Conservation (phyloP, 805 yeast genomes). For the Brettanomyces custersianus region DNA sequence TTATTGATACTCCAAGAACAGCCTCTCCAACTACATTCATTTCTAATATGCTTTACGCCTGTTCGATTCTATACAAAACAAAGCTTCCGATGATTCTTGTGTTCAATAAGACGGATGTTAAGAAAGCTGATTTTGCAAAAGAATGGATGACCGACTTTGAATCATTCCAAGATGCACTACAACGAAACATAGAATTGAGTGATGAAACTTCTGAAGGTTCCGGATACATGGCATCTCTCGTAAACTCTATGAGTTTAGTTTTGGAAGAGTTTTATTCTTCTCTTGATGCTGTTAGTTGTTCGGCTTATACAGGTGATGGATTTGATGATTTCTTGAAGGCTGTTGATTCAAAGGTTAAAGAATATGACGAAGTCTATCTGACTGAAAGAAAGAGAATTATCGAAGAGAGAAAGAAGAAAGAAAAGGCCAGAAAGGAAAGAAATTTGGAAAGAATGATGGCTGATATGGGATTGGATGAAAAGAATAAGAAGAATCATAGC, state of each 20-base stretch:
- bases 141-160: constrained; percentile 99
- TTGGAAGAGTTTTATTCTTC: constrained; percentile 93
- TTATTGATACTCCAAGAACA: constrained; percentile 94
- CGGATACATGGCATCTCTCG: constrained; percentile 90
- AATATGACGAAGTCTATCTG: constrained; percentile 73
- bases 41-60: constrained; percentile 97
- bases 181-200: constrained; percentile 55
- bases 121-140: constrained; percentile 76
- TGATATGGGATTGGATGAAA: constrained; percentile 64
- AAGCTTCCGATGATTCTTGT: constrained; percentile 95
- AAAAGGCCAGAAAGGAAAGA: constrained; percentile 60
- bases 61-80: constrained; percentile 92
- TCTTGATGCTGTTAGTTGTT: constrained; percentile 85
- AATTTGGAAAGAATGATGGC: constrained; percentile 69
- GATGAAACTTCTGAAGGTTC: constrained; percentile 53
- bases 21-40: constrained; percentile 93
- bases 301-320: constrained; percentile 89
- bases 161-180: constrained; percentile 72
- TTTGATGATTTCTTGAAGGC: constrained; percentile 83
- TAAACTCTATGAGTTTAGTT: constrained; percentile 93
- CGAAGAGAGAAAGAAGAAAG: constrained; percentile 68
- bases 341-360: constrained; percentile 80
- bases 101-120: constrained; percentile 88
- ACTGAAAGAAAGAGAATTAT: constrained; percentile 79
- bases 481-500: constrained; percentile 20